Percentiles rank a stretch among this genome's conserved stretches.
phyloP scores from a whole-genome alignment of 208 protist genomes.

The Herpetomonas samuelpessoai region DNA sequence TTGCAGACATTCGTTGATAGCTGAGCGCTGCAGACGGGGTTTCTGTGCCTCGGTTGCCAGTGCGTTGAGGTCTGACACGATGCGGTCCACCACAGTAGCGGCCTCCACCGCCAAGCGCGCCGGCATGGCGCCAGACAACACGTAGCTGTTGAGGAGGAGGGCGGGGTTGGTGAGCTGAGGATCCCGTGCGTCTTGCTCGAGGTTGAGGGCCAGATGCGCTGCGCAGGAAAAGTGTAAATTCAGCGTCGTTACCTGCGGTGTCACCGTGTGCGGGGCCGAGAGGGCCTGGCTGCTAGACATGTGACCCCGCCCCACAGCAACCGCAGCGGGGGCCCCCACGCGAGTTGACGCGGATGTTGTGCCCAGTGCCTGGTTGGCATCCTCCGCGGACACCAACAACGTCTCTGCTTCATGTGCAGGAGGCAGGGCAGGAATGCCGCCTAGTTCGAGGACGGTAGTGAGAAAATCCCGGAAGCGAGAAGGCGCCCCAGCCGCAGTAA shows the following conservation, averaged over 20 bases:
- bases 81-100: slow-evolving; percentile 53
- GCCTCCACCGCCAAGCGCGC: slow-evolving; percentile 73
- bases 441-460: not conserved
- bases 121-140: slow-evolving; percentile 48
- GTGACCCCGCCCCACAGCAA: too few species aligned
- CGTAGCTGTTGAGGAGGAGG: slow-evolving; percentile 43
- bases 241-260: too few species aligned
- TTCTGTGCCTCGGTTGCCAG: slow-evolving; percentile 62
- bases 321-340: not conserved
- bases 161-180: slow-evolving; percentile 30
- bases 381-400: not conserved
- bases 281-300: not conserved
- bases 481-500: not conserved
- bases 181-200: slow-evolving; percentile 36
- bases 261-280: too few species aligned
- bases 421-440: not conserved
- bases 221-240: slow-evolving; percentile 23
- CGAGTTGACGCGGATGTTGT: not conserved
- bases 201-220: slow-evolving; percentile 68
- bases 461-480: not conserved
- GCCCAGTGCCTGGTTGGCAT: not conserved
- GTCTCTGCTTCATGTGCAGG: too few species aligned
- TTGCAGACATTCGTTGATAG: slow-evolving; percentile 57
- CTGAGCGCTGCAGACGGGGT: slow-evolving; percentile 52
- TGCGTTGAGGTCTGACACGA: slow-evolving; percentile 48